These are phyloP conservation scores for Sesbania bispinosa DNA, from an alignment of 306 rosid species.

Conservation along the genomic window DNA sequence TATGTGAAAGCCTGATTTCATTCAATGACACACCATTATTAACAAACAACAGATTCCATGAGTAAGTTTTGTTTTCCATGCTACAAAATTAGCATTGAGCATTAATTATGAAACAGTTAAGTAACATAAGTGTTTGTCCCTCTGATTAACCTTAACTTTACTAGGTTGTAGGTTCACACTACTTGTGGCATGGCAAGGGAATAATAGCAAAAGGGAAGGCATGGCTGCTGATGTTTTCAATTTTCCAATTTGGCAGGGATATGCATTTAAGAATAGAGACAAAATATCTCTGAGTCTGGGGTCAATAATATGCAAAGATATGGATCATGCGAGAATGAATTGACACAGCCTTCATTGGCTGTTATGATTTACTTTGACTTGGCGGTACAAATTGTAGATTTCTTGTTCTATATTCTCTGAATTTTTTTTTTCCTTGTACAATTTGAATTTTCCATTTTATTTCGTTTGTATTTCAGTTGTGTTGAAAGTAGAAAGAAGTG, in stretches of 20 bases:
- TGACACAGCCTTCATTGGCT: slow-evolving; percentile 37
- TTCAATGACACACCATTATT: slow-evolving; percentile 7
- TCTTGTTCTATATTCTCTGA: slow-evolving; percentile 20
- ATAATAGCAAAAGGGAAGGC: slow-evolving; percentile 12
- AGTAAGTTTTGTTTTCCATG: slow-evolving; percentile 43
- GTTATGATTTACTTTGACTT: slow-evolving; percentile 35
- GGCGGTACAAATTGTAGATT: slow-evolving; percentile 47
- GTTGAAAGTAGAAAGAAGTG: slow-evolving; percentile 40
- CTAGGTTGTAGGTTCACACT: slow-evolving; percentile 13
- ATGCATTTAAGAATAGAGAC: slow-evolving; percentile 23
- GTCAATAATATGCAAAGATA: slow-evolving; percentile 25
- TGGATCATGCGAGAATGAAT: slow-evolving; percentile 25
- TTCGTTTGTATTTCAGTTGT: slow-evolving; percentile 40
- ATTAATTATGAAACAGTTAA: background rate
- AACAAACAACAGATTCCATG: slow-evolving; percentile 22
- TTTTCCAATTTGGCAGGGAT: slow-evolving; percentile 35
- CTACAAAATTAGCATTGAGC: slow-evolving; percentile 2
- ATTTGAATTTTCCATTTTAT: slow-evolving; percentile 24
- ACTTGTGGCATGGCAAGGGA: slow-evolving; percentile 19
- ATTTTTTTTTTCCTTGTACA: slow-evolving; percentile 10
- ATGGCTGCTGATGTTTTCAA: slow-evolving; percentile 28
- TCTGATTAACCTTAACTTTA: background rate
- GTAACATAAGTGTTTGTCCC: background rate
- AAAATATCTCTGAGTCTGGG: slow-evolving; percentile 15
- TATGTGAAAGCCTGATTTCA: slow-evolving; percentile 51